phyloP scores from a whole-genome alignment of 805 yeast genomes.

The Hanseniaspora guilliermondii region DNA sequence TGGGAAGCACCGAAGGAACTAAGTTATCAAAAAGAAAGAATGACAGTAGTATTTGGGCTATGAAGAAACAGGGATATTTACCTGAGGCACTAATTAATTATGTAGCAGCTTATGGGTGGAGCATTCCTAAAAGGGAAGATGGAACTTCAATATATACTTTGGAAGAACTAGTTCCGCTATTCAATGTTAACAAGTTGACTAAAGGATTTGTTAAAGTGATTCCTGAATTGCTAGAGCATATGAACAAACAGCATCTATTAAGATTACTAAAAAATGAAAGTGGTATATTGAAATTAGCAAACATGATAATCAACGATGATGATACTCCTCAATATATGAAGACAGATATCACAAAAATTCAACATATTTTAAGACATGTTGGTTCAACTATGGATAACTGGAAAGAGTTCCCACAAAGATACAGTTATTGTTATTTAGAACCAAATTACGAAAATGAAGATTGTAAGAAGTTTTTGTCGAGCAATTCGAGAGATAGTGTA shows the following conservation, averaged over 20 bases:
- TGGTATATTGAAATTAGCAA: conserved; percentile 28
- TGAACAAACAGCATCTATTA: conserved; percentile 60
- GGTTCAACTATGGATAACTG: conserved; percentile 42
- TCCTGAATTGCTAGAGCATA: conserved; percentile 55
- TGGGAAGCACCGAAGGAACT: conserved; percentile 51
- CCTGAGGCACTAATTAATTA: conserved; percentile 85
- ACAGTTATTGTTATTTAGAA: conserved; percentile 37
- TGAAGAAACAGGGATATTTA: conserved; percentile 49
- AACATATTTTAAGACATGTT: conserved; percentile 32
- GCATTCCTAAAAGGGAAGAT: conserved; percentile 55
- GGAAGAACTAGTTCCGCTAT: conserved; percentile 40
- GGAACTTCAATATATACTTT: conserved; percentile 42
- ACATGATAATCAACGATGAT: conserved; percentile 16
- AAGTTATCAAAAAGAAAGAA: conserved; percentile 76
- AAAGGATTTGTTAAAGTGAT: conserved; percentile 91
- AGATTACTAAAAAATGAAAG: conserved; percentile 31
- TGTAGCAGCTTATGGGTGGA: conserved; percentile 88
- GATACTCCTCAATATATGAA: conserved; percentile 10
- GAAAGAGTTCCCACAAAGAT: conserved; percentile 38
- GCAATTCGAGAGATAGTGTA: conserved; percentile 16
- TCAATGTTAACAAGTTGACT: conserved; percentile 62
- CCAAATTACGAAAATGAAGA: conserved; percentile 22
- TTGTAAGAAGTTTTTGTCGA: conserved; percentile 26
- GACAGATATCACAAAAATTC: conserved; percentile 26
- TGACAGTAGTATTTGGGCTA: conserved; percentile 55